Conservation (phyloP, 2,329 filamentous ascomycete species). For the Trichoderma sp. region DNA sequence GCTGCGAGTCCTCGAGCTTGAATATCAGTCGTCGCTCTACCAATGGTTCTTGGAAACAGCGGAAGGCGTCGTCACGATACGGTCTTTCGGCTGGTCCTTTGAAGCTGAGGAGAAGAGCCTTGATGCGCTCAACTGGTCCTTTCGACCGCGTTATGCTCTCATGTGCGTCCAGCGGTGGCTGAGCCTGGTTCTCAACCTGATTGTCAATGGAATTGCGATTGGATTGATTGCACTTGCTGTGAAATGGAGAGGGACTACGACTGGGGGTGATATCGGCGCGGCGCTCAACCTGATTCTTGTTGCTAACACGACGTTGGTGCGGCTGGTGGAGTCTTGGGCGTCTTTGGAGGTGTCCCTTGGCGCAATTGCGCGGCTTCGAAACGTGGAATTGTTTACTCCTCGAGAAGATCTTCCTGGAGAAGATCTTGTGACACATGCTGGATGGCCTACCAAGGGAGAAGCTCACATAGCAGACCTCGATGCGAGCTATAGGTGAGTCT, state of each 20-base stretch:
- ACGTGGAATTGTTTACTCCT: slow-evolving; percentile 22
- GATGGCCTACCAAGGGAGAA: slow-evolving; percentile 24
- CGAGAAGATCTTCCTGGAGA: slow-evolving; percentile 20
- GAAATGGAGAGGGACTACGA: slow-evolving; percentile 14
- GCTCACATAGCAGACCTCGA: slow-evolving; percentile 20
- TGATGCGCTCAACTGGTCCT: slow-evolving; percentile 36
- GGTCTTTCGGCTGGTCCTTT: slow-evolving; percentile 28
- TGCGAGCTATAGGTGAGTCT: slow-evolving; percentile 23
- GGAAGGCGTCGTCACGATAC: slow-evolving; percentile 29
- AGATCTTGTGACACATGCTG: neutral
- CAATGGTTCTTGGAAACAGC: slow-evolving; percentile 39
- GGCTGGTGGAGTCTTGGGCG: slow-evolving; percentile 25
- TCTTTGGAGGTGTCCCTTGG: slow-evolving; percentile 27
- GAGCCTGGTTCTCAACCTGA: slow-evolving; percentile 43
- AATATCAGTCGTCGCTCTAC: slow-evolving; percentile 48
- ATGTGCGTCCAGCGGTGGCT: slow-evolving; percentile 48
- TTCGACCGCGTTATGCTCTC: slow-evolving; percentile 36
- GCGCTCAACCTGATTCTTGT: slow-evolving; percentile 28
- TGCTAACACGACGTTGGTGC: slow-evolving; percentile 25
- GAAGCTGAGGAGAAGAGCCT: slow-evolving; percentile 35
- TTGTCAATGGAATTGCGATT: slow-evolving; percentile 36
- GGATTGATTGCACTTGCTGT: slow-evolving; percentile 39
- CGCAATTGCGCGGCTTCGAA: slow-evolving; percentile 24
- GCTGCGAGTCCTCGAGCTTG: slow-evolving; percentile 53
- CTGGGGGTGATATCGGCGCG: slow-evolving; percentile 24